Base-by-base conservation (phyloP, 345 rosid species). In the Angophora floribunda region DNA sequence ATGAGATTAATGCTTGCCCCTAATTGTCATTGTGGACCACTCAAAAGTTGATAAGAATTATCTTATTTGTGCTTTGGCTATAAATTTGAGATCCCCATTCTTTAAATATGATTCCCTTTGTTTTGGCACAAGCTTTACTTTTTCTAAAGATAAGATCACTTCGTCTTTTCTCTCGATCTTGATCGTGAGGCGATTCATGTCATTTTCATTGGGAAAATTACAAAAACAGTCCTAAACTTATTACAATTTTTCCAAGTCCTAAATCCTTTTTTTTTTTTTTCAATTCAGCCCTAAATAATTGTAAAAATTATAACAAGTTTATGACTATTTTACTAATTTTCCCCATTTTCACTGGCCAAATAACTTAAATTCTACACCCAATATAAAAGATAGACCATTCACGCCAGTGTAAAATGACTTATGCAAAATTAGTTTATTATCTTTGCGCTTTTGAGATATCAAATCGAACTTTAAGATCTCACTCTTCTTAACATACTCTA, bases 111-210 rank as follows among this genome's bases (percentile, higher is more conserved):
- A 32, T 32, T 32, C 16, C 13, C 6, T 16, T 70, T 32, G 6
- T 70, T 32, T 32, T 70, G 22, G 12, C 79, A 67, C 41, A 4
- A 32, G 19, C 22, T 15, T 67, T 16, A 30, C 6, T 8, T 30
- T 32, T 15, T 21, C 17, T 2, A 67, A 67, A 15, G 21, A 15
- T 32, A 67, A 67, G 11, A 67, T 32, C 6, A 10, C 2, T 0
- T 0, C 21, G 1, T 32, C 12, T 17, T 70, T 32, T 67, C 22
- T 7, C 79, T 16, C 0, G 5, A 1, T 67, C 9, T 0, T 1
- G 2, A 70, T 70, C 6, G 4, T 0, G 6, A 15, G 2, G 41
- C 15, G 6, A 16, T 67, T 67, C 1, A 9, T 4, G 12, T 1
- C 79, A 8, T 67, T 67, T 30, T 67, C 22, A 67, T 36, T 36